A percentile compares a stretch with the other conserved stretches of the same genome.
phyloP scores from a whole-genome alignment of 2,329 filamentous ascomycete species.

The Cladosporium austrohemisphaericum region DNA sequence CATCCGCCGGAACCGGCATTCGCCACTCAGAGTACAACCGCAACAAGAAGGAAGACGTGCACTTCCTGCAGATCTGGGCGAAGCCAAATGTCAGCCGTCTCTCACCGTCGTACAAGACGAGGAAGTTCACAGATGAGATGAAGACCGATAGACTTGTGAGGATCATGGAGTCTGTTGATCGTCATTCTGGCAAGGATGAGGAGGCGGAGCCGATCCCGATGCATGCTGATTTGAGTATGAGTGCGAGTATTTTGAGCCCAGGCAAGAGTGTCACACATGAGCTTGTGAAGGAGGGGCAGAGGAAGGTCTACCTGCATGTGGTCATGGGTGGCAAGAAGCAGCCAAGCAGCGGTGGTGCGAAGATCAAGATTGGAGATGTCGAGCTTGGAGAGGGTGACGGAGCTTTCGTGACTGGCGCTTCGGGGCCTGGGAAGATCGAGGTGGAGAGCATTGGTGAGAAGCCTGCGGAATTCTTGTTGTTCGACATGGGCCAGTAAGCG shows the following conservation, averaged over 20 bases:
- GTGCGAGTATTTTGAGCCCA: constrained; percentile 67
- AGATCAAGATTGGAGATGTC: constrained; percentile 65
- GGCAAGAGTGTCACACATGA: constrained; percentile 66
- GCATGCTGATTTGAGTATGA: constrained; percentile 81
- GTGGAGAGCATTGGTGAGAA: constrained; percentile 47
- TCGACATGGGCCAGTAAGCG: constrained; percentile 44
- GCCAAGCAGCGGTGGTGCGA: constrained; percentile 66
- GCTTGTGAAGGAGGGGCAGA: constrained; percentile 60
- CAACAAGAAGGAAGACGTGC: constrained; percentile 64
- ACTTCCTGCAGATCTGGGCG: constrained; percentile 89
- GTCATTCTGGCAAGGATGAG: constrained; percentile 62
- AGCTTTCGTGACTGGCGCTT: constrained; percentile 61
- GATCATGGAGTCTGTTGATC: constrained; percentile 70
- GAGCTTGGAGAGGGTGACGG: constrained; percentile 75
- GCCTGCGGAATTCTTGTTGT: constrained; percentile 47
- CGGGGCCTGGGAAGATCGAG: constrained; percentile 42
- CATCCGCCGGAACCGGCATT: constrained; percentile 76
- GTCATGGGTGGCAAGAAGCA: constrained; percentile 59
- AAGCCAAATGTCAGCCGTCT: constrained; percentile 71
- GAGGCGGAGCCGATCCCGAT: constrained; percentile 71
- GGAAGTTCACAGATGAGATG: constrained; percentile 65
- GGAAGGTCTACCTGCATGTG: constrained; percentile 77
- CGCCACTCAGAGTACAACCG: constrained; percentile 82
- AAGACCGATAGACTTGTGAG: constrained; percentile 69
- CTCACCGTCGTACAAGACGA: constrained; percentile 71